A percentile compares a stretch with the other conserved stretches of the same genome.
phyloP scores from a whole-genome alignment of 2,329 filamentous ascomycete genomes.

The Exophiala viscosa region DNA sequence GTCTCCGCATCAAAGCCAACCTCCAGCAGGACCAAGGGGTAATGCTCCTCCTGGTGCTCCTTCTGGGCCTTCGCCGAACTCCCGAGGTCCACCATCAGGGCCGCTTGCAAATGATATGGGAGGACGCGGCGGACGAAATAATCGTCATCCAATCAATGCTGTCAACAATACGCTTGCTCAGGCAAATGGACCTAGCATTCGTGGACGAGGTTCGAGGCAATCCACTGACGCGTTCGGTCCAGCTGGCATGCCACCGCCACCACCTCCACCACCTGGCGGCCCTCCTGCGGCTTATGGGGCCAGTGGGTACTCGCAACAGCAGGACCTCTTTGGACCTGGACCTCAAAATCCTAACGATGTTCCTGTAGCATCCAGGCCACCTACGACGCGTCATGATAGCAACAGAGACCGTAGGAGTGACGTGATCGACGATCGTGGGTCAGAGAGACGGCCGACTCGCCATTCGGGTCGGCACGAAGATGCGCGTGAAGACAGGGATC shows the following conservation, averaged over 20 bases:
- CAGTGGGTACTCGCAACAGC: slow-evolving; percentile 28
- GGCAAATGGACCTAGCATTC: slow-evolving; percentile 35
- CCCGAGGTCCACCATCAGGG: slow-evolving; percentile 37
- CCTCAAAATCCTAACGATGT: slow-evolving; percentile 28
- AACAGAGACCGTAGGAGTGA: slow-evolving; percentile 20
- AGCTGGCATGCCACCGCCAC: slow-evolving; percentile 26
- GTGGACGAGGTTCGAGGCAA: slow-evolving; percentile 39
- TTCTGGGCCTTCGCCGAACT: slow-evolving; percentile 35
- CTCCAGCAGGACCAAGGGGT: slow-evolving; percentile 41
- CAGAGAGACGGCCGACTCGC: slow-evolving; percentile 25
- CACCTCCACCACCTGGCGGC: slow-evolving; percentile 31
- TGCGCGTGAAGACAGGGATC: slow-evolving; percentile 18
- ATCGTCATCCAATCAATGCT: slow-evolving; percentile 41
- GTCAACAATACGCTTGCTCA: slow-evolving; percentile 49
- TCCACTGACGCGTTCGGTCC: slow-evolving; percentile 24
- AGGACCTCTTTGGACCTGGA: slow-evolving; percentile 35
- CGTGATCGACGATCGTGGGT: slow-evolving; percentile 19
- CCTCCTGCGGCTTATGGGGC: slow-evolving; percentile 30
- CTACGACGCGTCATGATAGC: slow-evolving; percentile 21
- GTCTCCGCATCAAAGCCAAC: slow-evolving; percentile 29
- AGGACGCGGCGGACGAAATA: slow-evolving; percentile 40
- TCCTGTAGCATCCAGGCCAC: slow-evolving; percentile 27
- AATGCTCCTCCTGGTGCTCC: slow-evolving; percentile 34
- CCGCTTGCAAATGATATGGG: slow-evolving; percentile 35
- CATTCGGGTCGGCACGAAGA: slow-evolving; percentile 26